Evolutionary conservation across 2,329 filamentous ascomycete species (phyloP), one percentile per base, ranked within the genome.

Genomic region (Teratosphaeria destructans): DNA sequence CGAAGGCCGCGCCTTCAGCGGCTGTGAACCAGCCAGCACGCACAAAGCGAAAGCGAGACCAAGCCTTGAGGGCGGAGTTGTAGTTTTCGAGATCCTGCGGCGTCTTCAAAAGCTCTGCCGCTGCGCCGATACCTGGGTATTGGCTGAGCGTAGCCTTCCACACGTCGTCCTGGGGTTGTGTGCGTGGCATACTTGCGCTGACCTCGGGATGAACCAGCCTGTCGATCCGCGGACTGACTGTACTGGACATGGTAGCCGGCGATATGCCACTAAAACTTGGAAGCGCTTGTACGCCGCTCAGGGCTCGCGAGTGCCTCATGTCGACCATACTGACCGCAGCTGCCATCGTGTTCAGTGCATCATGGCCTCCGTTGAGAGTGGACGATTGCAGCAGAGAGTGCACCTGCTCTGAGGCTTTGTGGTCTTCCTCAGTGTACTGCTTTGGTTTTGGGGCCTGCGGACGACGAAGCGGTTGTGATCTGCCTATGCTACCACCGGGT

Each of bases 1-100:
- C 89, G 70, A 97, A 97, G 52, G 87, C 86, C 73, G 97, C 92
- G 26, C 90, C 93, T 74, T 99, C 94, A 65, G 89, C 85, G 0
- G 93, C 89, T 0, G 91, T 95, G 72, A 99, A 94, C 93, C 93
- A 97, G 10, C 94, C 94, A 8, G 91, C 91, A 58, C 91, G 86
- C n/a, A 97, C 93, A 71, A 97, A 97, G 52, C 92, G 86, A 72
- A 96, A 92, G 63, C 90, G 82, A 1, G 87, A 85, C 94, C 94
- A 99, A n/a, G 90, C 88, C 68, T 85, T 86, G 61, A 96, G 76
- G 0, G 92, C 92, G 60, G 88, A 84, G 52, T 82, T 76, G 66
- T 75, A 75, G 23, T 72, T 71, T 12, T 68, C 67, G 14, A 63
- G 62, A 52, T 70, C 67, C 71, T 74, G 58, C 43, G 70, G 67